A percentile compares a stretch with the other conserved stretches of the same genome.
These are phyloP conservation scores for Leccinum incarnatum DNA, from an alignment of 768 basidiomycete species.

Conservation along the genomic window DNA sequence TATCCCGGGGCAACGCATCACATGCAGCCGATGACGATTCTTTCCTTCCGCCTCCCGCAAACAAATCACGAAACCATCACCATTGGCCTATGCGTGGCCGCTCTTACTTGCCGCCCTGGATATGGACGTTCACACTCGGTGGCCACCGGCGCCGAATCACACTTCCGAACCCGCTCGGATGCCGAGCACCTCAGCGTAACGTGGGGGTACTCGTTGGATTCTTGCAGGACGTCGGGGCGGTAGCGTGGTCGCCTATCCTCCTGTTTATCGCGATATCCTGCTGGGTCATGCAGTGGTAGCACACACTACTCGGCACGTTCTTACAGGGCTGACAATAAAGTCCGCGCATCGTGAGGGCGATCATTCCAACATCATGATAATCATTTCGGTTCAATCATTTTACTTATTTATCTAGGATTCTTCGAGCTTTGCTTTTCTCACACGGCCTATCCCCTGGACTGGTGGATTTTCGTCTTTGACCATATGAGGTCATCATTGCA, in stretches of 20 bases:
- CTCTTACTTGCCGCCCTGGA: slow-evolving; percentile 16
- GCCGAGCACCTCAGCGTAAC: slow-evolving; percentile 13
- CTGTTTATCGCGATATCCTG: slow-evolving; percentile 33
- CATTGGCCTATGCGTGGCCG: slow-evolving; percentile 10
- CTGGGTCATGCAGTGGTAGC: slow-evolving; percentile 32
- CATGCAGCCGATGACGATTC: slow-evolving; percentile 6
- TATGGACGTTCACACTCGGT: slow-evolving; percentile 26
- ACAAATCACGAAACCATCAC: slow-evolving; percentile 10
- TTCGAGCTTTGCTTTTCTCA: neutral
- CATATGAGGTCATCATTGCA: neutral
- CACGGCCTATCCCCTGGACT: neutral
- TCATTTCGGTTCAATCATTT: neutral
- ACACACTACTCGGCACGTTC: neutral
- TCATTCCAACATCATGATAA: neutral
- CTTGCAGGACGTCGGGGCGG: slow-evolving; percentile 28
- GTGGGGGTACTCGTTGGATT: slow-evolving; percentile 31
- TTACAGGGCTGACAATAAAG: neutral
- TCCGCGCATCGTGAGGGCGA: neutral
- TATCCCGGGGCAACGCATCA: slow-evolving; percentile 2
- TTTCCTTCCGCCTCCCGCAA: slow-evolving; percentile 19
- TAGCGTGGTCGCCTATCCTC: slow-evolving; percentile 38
- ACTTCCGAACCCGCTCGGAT: slow-evolving; percentile 20
- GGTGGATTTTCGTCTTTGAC: neutral
- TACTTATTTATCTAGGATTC: neutral
- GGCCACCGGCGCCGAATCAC: slow-evolving; percentile 24